Percentiles rank a stretch among this genome's conserved stretches.
These are phyloP conservation scores for Metschnikowia continentalis DNA, from an alignment of 805 yeast species.

Conservation along the genomic window DNA sequence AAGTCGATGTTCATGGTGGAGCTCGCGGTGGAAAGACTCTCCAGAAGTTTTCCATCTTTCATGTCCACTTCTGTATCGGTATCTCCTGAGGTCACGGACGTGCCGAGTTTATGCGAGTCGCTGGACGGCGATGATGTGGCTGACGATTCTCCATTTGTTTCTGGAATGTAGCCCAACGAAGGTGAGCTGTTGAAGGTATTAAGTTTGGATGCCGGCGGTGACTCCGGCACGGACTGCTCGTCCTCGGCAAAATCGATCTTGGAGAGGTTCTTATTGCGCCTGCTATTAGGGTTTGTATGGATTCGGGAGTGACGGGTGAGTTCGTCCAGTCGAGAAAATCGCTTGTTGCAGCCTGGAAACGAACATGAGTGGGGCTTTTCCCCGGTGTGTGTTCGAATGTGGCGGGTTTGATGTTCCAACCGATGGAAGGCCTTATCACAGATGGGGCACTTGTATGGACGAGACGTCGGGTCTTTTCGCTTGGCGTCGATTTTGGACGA, in stretches of 20 bases:
- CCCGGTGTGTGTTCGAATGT: conserved; percentile 76
- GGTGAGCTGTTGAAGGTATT: neutral
- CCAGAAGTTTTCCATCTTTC: conserved; percentile 7
- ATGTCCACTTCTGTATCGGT: conserved; percentile 4
- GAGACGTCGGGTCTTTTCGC: conserved; percentile 18
- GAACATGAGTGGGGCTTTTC: conserved; percentile 78
- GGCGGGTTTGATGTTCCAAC: conserved; percentile 74
- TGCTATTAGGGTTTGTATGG: conserved; percentile 65
- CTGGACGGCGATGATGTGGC: conserved; percentile 5
- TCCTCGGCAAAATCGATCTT: conserved; percentile 5
- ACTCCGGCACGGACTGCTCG: neutral
- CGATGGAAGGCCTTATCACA: conserved; percentile 74
- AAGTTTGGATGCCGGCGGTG: neutral
- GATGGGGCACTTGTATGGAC: conserved; percentile 71
- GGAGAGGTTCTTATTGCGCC: conserved; percentile 49
- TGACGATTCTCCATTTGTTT: neutral
- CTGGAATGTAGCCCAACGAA: conserved; percentile 2
- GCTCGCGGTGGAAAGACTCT: conserved; percentile 1
- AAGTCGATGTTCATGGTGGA: conserved; percentile 44
- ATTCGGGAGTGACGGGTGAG: conserved; percentile 69
- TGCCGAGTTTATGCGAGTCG: neutral
- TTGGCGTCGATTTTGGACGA: conserved; percentile 16
- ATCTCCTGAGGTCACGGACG: conserved; percentile 1
- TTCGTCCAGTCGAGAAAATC: conserved; percentile 69
- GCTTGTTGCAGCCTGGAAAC: conserved; percentile 65